Evolutionary conservation across 345 rosid genomes (phyloP), one percentile per base, ranked within the genome.

Genomic region (Physaria fendleri): DNA sequence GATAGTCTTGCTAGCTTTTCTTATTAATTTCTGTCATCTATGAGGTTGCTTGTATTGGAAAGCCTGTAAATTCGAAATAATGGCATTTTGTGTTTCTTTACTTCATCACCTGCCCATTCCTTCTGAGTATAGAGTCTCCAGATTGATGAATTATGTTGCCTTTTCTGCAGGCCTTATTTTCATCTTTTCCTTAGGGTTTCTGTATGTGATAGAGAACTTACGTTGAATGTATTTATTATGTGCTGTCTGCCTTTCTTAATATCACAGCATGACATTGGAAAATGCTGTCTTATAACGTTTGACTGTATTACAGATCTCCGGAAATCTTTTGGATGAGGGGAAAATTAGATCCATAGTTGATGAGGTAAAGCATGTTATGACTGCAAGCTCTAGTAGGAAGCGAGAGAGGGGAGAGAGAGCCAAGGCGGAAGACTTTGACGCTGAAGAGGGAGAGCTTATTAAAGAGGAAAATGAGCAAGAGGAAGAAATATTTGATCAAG

Each of bases 401-500:
- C 76, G 83, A 39, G 99, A 94, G 71, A 67, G 99, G 69, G 96
- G 88, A 39, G 97, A 94, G 66, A 86, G 99, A 68, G 77, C 92
- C 64, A 81, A 68, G 78, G 99, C 95, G 37, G 99, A 94, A 80
- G 99, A 94, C 57, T 94, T 94, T 69, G 99, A 94, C 68, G 95
- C 90, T 16, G 99, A 94, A 83, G 99, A 94, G 73, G 82, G 85
- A 22, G 99, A 94, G 76, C 79, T 94, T 82, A 84, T 94, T 49
- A 87, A 77, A 79, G 99, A 94, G 80, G 99, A 90, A 76, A 94
- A 94, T 80, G 99, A 90, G 66, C 96, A 87, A 64, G 99, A 94
- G 79, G 99, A 94, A 73, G 99, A 94, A 74, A 95, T 94, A 68
- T 90, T 94, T 76, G 99, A 94, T 68, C 99, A 94, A 78, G 99